phyloP scores from a whole-genome alignment of 768 basidiomycete species.

The Mycena amicta region DNA sequence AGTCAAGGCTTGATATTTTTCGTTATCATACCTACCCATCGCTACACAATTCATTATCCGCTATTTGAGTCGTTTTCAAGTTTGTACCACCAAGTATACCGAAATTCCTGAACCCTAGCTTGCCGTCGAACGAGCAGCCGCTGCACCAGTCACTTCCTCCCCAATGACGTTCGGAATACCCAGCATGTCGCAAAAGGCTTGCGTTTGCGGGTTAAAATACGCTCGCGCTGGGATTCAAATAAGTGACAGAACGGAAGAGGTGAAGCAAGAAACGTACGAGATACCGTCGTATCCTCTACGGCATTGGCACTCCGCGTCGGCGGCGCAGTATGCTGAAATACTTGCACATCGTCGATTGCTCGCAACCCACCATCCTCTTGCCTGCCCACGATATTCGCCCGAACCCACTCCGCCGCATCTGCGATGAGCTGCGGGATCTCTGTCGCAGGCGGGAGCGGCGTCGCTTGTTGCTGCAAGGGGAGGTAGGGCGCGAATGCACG shows the following conservation, averaged over 20 bases:
- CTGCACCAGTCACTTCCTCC: neutral
- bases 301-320: slow-evolving; percentile 62
- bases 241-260: no score
- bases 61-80: no score
- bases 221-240: slow-evolving; percentile 61
- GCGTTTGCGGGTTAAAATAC: slow-evolving; percentile 90
- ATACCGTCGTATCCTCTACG: slow-evolving; percentile 37
- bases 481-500: slow-evolving; percentile 85
- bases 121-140: no score
- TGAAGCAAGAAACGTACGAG: no score
- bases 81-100: no score
- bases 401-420: slow-evolving; percentile 69
- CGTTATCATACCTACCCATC: no score
- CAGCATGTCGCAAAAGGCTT: slow-evolving; percentile 80
- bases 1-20: no score
- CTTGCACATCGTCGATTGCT: slow-evolving; percentile 59
- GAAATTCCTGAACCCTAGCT: no score
- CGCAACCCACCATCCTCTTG: slow-evolving; percentile 28
- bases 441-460: slow-evolving; percentile 60
- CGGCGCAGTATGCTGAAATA: slow-evolving; percentile 47
- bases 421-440: slow-evolving; percentile 56
- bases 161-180: slow-evolving; percentile 69
- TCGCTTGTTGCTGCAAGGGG: slow-evolving; percentile 52
- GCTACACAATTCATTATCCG: no score
- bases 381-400: slow-evolving; percentile 48